Percentiles rank a stretch among this genome's conserved stretches.
These are phyloP conservation scores for Marsdenia floribunda DNA, from an alignment of 257 asterid genomes.

Conservation along the genomic window DNA sequence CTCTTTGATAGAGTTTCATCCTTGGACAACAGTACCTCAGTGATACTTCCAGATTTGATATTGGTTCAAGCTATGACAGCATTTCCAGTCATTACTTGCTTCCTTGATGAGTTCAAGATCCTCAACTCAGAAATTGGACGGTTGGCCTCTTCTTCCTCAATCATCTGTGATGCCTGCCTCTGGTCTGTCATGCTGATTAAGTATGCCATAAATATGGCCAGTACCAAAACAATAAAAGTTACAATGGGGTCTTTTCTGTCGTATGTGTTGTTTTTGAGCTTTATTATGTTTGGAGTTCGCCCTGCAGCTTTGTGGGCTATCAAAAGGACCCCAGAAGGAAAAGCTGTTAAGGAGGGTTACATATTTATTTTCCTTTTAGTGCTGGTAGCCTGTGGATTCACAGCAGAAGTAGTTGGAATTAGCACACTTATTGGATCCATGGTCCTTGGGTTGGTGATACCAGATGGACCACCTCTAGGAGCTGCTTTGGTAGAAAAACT, in stretches of 20 bases:
- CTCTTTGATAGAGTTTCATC: conserved; percentile 34
- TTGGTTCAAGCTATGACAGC: conserved; percentile 56
- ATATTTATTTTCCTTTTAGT: conserved; percentile 30
- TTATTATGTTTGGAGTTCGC: conserved; percentile 38
- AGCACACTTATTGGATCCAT: conserved; percentile 44
- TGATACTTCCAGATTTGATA: conserved; percentile 37
- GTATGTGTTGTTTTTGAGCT: conserved; percentile 21
- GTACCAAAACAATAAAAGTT: conserved; percentile 24
- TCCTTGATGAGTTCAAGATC: conserved; percentile 60
- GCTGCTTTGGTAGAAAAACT: conserved; percentile 56
- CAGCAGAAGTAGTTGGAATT: conserved; percentile 52
- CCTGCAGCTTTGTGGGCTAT: conserved; percentile 62
- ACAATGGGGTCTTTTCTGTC: conserved; percentile 33
- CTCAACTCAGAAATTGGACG: conserved; percentile 67
- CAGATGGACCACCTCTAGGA: conserved; percentile 66
- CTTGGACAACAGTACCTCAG: conserved; percentile 36
- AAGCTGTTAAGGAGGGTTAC: conserved; percentile 46
- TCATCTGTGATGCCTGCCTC: conserved; percentile 49
- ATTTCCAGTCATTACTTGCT: conserved; percentile 57
- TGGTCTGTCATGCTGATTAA: conserved; percentile 35
- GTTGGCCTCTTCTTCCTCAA: conserved; percentile 58
- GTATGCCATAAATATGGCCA: conserved; percentile 30
- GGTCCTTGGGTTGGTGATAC: conserved; percentile 49
- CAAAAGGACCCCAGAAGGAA: conserved; percentile 47
- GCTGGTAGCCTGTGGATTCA: conserved; percentile 38